A percentile compares a stretch with the other conserved stretches of the same genome.
Evolutionary conservation across 176 grass and related monocot genomes (phyloP).

Genomic region (Triticum urartu): DNA sequence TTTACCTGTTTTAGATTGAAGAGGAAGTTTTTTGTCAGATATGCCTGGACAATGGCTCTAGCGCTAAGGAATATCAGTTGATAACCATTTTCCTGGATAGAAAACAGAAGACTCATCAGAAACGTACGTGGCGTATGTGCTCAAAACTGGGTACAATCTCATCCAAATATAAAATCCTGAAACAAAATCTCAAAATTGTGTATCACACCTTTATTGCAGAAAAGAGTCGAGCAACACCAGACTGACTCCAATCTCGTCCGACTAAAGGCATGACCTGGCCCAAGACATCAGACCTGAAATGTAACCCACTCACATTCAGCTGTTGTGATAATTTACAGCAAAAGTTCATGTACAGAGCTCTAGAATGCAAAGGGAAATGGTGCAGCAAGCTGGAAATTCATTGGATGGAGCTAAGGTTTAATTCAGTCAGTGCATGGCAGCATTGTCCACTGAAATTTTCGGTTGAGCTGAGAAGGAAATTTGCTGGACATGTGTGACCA

Average conservation of each 20-base stretch:
- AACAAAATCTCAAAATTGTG: not conserved
- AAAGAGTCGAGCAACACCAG: constrained; percentile 92
- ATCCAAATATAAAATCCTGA: not conserved
- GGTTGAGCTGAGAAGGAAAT: not conserved
- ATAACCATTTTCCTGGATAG: constrained; percentile 92
- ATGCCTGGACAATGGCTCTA: constrained; percentile 97
- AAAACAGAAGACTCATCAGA: constrained; percentile 28
- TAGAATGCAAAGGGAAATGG: constrained; percentile 3
- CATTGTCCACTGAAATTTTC: not conserved
- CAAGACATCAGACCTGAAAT: constrained; percentile 88
- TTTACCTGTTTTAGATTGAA: constrained; percentile 97
- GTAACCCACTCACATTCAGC: not conserved
- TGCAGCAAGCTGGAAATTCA: not conserved
- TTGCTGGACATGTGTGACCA: not conserved
- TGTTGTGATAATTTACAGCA: not conserved
- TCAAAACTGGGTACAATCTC: constrained; percentile 14
- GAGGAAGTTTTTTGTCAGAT: constrained; percentile 96
- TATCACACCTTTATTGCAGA: constrained; percentile 79
- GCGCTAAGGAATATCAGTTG: constrained; percentile 97
- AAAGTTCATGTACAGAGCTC: not conserved
- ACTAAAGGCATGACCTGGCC: constrained; percentile 99
- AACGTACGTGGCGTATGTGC: not conserved
- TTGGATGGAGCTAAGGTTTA: not conserved
- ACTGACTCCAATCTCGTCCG: constrained; percentile 98
- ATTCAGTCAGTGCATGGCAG: constrained; percentile 10